Conservation (phyloP, 139 green algal genomes). For the Chlamydomonas urium region DNA sequence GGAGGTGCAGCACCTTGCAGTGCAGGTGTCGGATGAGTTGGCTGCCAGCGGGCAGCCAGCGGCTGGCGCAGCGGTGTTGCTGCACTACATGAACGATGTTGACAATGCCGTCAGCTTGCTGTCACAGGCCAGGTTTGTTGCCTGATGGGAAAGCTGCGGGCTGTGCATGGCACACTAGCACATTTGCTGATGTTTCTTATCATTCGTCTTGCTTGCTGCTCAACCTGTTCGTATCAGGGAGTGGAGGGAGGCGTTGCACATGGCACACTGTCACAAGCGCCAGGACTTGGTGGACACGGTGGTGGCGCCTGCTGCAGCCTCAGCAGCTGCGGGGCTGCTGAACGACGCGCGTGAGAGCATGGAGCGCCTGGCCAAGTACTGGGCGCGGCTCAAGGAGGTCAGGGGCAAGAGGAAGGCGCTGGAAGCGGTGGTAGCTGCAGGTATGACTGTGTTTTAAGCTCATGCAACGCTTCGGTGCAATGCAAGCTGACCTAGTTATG, state of each 20-base stretch:
- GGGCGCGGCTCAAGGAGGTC: constrained; percentile 63
- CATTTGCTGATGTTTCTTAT: too few species aligned
- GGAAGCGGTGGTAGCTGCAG: constrained; percentile 31
- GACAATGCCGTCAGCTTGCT: constrained; percentile 62
- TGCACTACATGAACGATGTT: constrained; percentile 60
- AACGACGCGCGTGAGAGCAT: constrained; percentile 48
- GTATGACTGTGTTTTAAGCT: neutral
- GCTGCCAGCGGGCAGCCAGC: constrained; percentile 28
- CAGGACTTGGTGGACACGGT: constrained; percentile 46
- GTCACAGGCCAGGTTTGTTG: constrained; percentile 39
- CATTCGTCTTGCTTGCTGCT: too few species aligned
- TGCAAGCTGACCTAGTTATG: too few species aligned
- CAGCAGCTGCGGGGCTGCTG: constrained; percentile 35
- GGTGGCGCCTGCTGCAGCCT: constrained; percentile 41
- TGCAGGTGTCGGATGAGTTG: constrained; percentile 66
- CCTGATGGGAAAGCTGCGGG: too few species aligned
- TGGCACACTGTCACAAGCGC: constrained; percentile 32
- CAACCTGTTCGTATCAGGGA: constrained; percentile 26
- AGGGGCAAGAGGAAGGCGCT: constrained; percentile 45
- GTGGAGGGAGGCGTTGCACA: constrained; percentile 51
- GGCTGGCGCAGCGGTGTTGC: constrained; percentile 62
- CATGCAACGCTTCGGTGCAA: too few species aligned
- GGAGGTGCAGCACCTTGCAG: constrained; percentile 49
- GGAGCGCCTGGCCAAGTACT: constrained; percentile 72
- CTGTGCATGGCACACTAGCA: too few species aligned